phyloP scores from a whole-genome alignment of 352 stramenopile species.

The Globisporangium spinosum region DNA sequence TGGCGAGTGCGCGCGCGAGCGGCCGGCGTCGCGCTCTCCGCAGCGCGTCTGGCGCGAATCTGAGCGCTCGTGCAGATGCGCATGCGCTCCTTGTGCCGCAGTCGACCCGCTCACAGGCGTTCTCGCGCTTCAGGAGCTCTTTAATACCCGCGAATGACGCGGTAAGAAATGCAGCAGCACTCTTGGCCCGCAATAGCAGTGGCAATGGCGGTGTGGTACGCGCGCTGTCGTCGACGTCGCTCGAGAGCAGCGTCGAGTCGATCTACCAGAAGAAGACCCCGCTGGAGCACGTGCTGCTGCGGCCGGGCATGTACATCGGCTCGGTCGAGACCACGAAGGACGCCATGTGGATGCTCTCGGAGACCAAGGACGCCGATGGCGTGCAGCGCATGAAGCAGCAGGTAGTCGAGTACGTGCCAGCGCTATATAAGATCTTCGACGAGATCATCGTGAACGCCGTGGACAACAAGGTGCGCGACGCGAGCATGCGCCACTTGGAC shows the following conservation, averaged over 20 bases:
- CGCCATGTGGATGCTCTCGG: slow-evolving; percentile 75
- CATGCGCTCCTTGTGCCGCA: background rate
- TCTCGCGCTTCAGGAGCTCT: slow-evolving; percentile 1
- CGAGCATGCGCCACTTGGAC: slow-evolving; percentile 69
- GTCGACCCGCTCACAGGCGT: background rate
- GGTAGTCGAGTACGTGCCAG: slow-evolving; percentile 74
- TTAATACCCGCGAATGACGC: background rate
- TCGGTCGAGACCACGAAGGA: slow-evolving; percentile 76
- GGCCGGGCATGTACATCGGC: slow-evolving; percentile 90
- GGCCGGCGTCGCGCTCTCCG: slow-evolving; percentile 9
- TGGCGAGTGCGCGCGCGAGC: slow-evolving; percentile 9
- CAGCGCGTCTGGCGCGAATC: background rate
- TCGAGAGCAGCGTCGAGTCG: slow-evolving; percentile 55
- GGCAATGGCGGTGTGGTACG: background rate
- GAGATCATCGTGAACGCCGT: slow-evolving; percentile 99
- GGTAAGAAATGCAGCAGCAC: background rate
- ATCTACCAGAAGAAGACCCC: slow-evolving; percentile 91
- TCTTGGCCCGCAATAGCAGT: background rate
- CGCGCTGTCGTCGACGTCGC: slow-evolving; percentile 25
- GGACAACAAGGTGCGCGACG: slow-evolving; percentile 91
- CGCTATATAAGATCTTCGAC: slow-evolving; percentile 99
- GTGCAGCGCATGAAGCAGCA: slow-evolving; percentile 64
- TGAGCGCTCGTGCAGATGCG: background rate
- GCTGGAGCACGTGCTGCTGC: slow-evolving; percentile 88
- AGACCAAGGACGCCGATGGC: slow-evolving; percentile 25